Percentiles rank a stretch among this genome's conserved stretches.
Evolutionary conservation across 2,329 filamentous ascomycete species (phyloP).

Genomic region (Aureobasidium pullulans): DNA sequence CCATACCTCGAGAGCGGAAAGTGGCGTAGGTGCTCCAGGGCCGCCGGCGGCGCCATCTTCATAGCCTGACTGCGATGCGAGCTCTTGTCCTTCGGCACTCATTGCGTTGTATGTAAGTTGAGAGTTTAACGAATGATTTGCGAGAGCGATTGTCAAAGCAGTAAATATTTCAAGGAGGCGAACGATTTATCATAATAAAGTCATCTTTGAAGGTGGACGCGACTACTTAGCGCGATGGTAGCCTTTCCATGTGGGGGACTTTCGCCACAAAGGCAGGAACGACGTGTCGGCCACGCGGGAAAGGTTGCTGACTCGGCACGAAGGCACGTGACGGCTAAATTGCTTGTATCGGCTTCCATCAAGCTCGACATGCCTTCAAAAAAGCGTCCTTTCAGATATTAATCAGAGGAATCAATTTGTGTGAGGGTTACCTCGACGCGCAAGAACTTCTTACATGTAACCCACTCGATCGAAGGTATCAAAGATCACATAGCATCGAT

Average conservation of each 20-base stretch:
- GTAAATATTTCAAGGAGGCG: background rate
- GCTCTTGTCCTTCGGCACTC: slow-evolving; percentile 43
- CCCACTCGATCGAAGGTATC: too few species aligned
- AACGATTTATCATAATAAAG: slow-evolving; percentile 2
- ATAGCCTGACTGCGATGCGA: slow-evolving; percentile 62
- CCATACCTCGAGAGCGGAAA: slow-evolving; percentile 75
- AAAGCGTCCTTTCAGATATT: too few species aligned
- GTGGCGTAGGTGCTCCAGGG: slow-evolving; percentile 87
- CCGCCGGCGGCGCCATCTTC: slow-evolving; percentile 70
- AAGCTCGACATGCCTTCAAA: too few species aligned
- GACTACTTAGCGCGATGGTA: background rate
- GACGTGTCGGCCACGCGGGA: background rate
- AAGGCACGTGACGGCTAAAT: background rate
- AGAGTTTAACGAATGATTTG: background rate
- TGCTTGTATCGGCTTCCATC: too few species aligned
- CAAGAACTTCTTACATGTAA: too few species aligned
- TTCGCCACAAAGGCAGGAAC: slow-evolving; percentile 1
- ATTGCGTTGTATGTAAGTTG: slow-evolving; percentile 24
- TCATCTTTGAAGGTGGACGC: background rate
- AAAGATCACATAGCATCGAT: too few species aligned
- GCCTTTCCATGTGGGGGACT: background rate
- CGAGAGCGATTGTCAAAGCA: background rate
- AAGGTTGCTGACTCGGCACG: background rate
- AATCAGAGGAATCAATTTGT: too few species aligned
- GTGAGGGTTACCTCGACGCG: too few species aligned